Evolutionary conservation across 768 basidiomycete genomes (phyloP), one percentile per base, ranked within the genome.

Genomic region (Clavulina sp.): DNA sequence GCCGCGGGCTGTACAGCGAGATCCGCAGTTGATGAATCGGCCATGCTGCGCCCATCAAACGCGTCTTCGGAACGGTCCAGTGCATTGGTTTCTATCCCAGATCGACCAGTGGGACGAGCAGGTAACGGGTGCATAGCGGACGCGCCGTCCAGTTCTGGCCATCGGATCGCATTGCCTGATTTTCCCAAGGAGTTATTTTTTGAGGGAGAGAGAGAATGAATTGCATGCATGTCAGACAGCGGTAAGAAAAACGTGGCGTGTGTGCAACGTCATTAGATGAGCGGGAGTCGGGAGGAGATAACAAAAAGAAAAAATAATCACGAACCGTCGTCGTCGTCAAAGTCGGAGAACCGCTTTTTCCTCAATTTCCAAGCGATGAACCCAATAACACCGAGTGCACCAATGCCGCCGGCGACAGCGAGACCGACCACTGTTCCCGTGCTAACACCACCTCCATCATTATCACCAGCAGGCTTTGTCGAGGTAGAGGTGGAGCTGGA

Each of bases 361-460:
- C 81, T 83, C 61, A 86, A 76, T 65, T 89, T 89, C 86, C 87
- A 89, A 33, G 84, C 67, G 57, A 86, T 74, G 68, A 89, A 89
- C 16, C 69, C 76, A 49, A 79, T 65, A 49, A 89, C 71, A 6
- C 74, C 81, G 58, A 89, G 64, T 19, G 80, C 64, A 23, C 84
- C 81, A 51, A 87, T 68, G 50, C 84, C 86, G 40, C 83, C 86
- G 2, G 84, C 78, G 23, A 88, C 83, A 0, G 84, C 80, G 53
- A 89, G 69, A 31, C 84, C 86, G 41, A 87, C 63, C 59, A 89
- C 54, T 3, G 55, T 56, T 26, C 54, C 55, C 36, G 52, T 58
- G 2, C 29, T 38, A n/a, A 54, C 46, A 16, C 56, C 50, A 33
- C 52, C 51, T 3, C 40, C 29, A 28, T 19, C 33, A 23, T 24